Conservation (phyloP, 176 grass and related monocot species). For the Urochloa ruziziensis region DNA sequence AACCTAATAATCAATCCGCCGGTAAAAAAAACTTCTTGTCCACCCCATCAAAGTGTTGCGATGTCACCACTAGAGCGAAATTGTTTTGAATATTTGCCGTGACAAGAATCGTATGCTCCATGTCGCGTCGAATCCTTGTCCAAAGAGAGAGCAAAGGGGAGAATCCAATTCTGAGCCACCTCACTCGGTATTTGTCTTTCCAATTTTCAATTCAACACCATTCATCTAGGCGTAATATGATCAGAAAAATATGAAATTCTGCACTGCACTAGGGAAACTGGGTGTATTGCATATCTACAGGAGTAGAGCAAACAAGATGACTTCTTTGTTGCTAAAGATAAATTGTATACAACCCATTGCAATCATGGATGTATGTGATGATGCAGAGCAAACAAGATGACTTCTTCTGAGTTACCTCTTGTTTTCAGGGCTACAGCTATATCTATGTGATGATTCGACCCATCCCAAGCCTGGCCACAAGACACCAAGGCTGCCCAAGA, state of each 20-base stretch:
- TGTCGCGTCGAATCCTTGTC: neutral
- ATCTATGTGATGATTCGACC: too few species aligned
- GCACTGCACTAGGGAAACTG: neutral
- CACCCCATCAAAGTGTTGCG: too few species aligned
- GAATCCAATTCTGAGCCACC: constrained; percentile 14
- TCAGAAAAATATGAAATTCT: constrained; percentile 13
- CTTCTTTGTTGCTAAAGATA: neutral
- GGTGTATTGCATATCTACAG: neutral
- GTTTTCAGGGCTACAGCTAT: too few species aligned
- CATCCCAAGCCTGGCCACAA: too few species aligned
- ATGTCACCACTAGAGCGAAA: too few species aligned
- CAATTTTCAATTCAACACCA: neutral
- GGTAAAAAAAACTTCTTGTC: too few species aligned
- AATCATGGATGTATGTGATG: too few species aligned
- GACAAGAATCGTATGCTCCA: constrained; percentile 10
- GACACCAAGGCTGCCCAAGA: too few species aligned
- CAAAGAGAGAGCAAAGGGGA: constrained; percentile 16
- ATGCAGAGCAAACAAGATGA: too few species aligned
- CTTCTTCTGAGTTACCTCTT: too few species aligned
- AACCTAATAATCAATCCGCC: too few species aligned
- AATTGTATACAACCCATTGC: neutral
- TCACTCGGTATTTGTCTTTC: neutral
- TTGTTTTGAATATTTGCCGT: constrained; percentile 1
- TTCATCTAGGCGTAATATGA: neutral
- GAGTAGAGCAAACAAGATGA: neutral